Percentiles rank a stretch among this genome's conserved stretches.
Evolutionary conservation across 495 filamentous ascomycete species (phyloP).

Genomic region (Cladorrhinum samala): DNA sequence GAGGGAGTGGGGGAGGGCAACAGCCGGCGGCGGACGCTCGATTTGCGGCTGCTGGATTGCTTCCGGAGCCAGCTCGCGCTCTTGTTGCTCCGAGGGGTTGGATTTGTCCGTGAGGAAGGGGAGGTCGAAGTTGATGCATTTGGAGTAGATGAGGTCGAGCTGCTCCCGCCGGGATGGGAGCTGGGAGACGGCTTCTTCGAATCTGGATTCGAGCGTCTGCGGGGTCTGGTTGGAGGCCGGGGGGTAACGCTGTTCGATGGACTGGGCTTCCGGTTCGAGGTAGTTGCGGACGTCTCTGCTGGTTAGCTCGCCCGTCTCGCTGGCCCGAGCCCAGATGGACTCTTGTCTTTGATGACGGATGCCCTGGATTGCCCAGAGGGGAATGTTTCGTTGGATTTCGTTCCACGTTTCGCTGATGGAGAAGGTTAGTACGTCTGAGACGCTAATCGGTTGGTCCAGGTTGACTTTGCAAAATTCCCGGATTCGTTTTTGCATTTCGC

Average conservation of each 20-base stretch:
- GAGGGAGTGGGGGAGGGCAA: constrained; percentile 37
- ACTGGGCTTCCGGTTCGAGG: constrained; percentile 32
- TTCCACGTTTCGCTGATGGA: constrained; percentile 51
- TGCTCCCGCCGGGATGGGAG: no score
- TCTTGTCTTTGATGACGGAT: constrained; percentile 35
- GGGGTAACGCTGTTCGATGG: constrained; percentile 5
- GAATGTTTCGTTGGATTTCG: constrained; percentile 42
- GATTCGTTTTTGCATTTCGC: constrained; percentile 47
- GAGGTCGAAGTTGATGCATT: no score
- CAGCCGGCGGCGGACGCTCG: constrained; percentile 36
- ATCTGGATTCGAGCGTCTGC: no score
- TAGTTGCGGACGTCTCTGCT: constrained; percentile 35
- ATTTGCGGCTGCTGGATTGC: constrained; percentile 53
- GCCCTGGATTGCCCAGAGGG: constrained; percentile 58
- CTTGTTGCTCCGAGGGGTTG: constrained; percentile 66
- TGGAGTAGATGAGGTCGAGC: no score
- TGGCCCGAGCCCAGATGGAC: constrained; percentile 24
- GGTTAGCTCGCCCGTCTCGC: constrained; percentile 7
- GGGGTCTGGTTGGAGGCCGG: not conserved
- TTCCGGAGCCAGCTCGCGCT: constrained; percentile 61
- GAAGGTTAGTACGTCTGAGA: constrained; percentile 54
- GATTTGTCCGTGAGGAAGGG: no score
- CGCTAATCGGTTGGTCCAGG: constrained; percentile 13
- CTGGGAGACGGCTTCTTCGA: no score
- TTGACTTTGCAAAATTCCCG: not conserved